Evolutionary conservation across 2,329 filamentous ascomycete species (phyloP).

Genomic region (Penicillium brasilianum): DNA sequence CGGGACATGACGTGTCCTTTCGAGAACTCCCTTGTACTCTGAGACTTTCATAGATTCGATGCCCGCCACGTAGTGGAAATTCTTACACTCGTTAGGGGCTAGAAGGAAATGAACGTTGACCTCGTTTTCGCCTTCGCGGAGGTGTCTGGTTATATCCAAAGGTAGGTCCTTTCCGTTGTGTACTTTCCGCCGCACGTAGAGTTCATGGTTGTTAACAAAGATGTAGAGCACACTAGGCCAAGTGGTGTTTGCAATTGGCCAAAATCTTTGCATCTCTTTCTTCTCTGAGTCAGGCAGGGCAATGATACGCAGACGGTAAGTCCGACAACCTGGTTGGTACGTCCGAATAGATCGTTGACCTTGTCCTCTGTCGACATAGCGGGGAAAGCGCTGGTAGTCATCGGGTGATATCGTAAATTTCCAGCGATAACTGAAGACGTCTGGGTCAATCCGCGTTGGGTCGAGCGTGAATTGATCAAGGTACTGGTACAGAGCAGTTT

Average conservation of each 20-base stretch:
- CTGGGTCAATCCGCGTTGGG: slow-evolving; percentile 37
- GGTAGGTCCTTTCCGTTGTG: slow-evolving; percentile 78
- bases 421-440: slow-evolving; percentile 37
- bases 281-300: slow-evolving; percentile 41
- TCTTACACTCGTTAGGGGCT: slow-evolving; percentile 42
- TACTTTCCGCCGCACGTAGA: slow-evolving; percentile 67
- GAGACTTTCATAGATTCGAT: slow-evolving; percentile 71
- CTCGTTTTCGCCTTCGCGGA: slow-evolving; percentile 66
- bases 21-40: slow-evolving; percentile 46
- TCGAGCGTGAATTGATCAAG: slow-evolving; percentile 38
- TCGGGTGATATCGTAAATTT: slow-evolving; percentile 43
- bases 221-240: slow-evolving; percentile 78
- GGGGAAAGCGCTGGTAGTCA: slow-evolving; percentile 42
- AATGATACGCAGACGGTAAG: slow-evolving; percentile 73
- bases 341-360: slow-evolving; percentile 37
- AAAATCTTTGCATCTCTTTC: slow-evolving; percentile 55
- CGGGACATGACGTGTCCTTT: slow-evolving; percentile 48
- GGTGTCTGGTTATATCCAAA: slow-evolving; percentile 69
- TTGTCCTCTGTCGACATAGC: slow-evolving; percentile 11
- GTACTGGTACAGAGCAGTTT: slow-evolving; percentile 45
- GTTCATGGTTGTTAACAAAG: slow-evolving; percentile 65
- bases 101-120: slow-evolving; percentile 60
- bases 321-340: slow-evolving; percentile 59
- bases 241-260: slow-evolving; percentile 66
- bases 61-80: slow-evolving; percentile 63